A percentile compares a stretch with the other conserved stretches of the same genome.
Conservation (phyloP, 148 eudicot genomes). For the Diospyros lotus region DNA sequence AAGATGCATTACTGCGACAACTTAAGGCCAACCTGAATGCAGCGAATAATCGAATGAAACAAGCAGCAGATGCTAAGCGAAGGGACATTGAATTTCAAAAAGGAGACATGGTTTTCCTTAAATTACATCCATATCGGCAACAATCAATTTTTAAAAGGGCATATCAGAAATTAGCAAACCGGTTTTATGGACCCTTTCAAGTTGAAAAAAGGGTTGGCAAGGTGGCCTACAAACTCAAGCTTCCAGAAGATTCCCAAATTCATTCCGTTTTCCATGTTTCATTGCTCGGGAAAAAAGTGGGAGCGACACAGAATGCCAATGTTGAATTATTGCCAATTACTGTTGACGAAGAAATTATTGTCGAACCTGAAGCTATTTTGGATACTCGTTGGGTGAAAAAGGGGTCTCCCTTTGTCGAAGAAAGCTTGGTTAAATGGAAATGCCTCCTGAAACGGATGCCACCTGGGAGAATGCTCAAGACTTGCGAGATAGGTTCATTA, state of each 20-base stretch:
- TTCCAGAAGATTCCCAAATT: background rate
- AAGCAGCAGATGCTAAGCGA: background rate
- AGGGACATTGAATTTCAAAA: background rate
- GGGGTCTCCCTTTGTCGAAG: background rate
- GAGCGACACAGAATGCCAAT: background rate
- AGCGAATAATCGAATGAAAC: background rate
- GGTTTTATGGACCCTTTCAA: background rate
- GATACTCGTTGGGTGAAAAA: background rate
- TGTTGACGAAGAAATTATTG: background rate
- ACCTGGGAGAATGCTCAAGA: background rate
- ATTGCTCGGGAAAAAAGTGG: background rate
- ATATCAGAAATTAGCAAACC: background rate
- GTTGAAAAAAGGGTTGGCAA: background rate
- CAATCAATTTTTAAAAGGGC: background rate
- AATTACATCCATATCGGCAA: background rate
- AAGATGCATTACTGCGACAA: background rate
- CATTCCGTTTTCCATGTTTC: slow-evolving; percentile 5
- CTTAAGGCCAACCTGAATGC: background rate
- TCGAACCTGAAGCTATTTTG: background rate
- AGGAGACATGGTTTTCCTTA: background rate
- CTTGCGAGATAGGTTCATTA: background rate
- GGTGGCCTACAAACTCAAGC: slow-evolving; percentile 3
- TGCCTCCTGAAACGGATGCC: background rate
- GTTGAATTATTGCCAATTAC: background rate
- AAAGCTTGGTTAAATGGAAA: background rate